Conservation (phyloP, 345 rosid genomes). For the Sisymbrium altissimum region DNA sequence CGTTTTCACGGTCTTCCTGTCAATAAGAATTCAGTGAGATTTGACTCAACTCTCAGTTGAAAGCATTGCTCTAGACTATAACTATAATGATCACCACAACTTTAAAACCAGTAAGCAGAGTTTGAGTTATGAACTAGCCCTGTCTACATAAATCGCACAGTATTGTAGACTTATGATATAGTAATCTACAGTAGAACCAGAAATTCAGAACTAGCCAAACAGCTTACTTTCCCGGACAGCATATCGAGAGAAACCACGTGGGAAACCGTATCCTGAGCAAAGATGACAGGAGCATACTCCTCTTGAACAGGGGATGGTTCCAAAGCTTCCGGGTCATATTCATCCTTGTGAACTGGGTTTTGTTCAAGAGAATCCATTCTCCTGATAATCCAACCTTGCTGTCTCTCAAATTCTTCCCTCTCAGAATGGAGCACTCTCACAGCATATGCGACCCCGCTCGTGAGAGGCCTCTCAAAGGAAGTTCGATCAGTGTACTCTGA, state of each 20-base stretch:
- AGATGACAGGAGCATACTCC: slow-evolving; percentile 98
- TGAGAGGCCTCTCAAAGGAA: slow-evolving; percentile 96
- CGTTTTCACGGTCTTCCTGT: slow-evolving; percentile 95
- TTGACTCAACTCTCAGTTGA: background rate
- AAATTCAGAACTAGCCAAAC: background rate
- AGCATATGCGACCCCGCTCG: slow-evolving; percentile 98
- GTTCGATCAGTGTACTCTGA: slow-evolving; percentile 93
- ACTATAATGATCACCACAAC: background rate
- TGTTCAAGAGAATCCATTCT: slow-evolving; percentile 62
- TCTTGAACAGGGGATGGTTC: slow-evolving; percentile 83
- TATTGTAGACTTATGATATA: too few species aligned
- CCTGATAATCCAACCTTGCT: slow-evolving; percentile 90
- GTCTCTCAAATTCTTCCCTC: slow-evolving; percentile 88
- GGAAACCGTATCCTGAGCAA: slow-evolving; percentile 92
- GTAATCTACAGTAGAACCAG: background rate
- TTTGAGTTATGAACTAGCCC: background rate
- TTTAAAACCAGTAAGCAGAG: background rate
- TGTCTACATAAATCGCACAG: background rate
- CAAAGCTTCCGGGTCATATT: slow-evolving; percentile 47
- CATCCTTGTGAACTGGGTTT: slow-evolving; percentile 82
- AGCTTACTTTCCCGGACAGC: slow-evolving; percentile 88
- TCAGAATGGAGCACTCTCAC: slow-evolving; percentile 85
- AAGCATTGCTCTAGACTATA: background rate
- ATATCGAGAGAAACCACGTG: slow-evolving; percentile 88
- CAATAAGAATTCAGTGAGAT: slow-evolving; percentile 6